Base-by-base conservation (phyloP, 2,329 filamentous ascomycete species). In the Aspergillus sp. region DNA sequence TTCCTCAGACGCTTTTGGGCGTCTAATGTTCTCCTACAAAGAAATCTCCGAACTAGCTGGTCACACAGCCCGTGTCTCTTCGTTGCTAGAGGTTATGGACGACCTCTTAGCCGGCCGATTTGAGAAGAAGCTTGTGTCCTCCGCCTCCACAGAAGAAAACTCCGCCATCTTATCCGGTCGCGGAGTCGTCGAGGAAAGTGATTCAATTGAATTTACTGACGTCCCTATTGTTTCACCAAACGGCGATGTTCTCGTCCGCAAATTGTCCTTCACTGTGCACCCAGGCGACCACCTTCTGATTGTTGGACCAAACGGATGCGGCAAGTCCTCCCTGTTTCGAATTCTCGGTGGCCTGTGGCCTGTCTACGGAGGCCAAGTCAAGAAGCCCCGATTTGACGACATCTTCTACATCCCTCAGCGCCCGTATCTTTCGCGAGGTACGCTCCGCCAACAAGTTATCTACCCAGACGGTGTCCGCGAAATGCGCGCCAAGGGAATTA, bases 401-500 rank as follows among this genome's bases (percentile, higher is more conserved):
- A 98, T 99, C 73, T 99, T 98, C 79, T 99, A 99, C 79, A 96
- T 99, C 65, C 95, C 95, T 0, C 95, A 99, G 73, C 88, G 95
- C 1, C 95, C 95, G 0, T 99, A 99, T 73, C 85, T 99, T 1
- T 95, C 91, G 13, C 88, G 92, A 56, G 95, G 95, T 21, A 92
- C 91, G 1, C 85, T 99, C n/a, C 89, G 95, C 41, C 92, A 98
- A 75, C 95, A 99, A 72, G 92, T 99, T 69, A 97, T 95, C 61
- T 99, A 99, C 77, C 95, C 95, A 0, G 95, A 99, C 76, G 90
- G 88, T 8, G 78, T 96, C 17, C 89, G 91, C 55, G 90, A 93
- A 65, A 97, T 97, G 89, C 91, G 91, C 47, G 85, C 88, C 63
- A 93, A 92, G 71, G 89, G 90, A 51, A 84, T 95, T 36, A 92